These are phyloP conservation scores for Quercus suber DNA, from an alignment of 306 rosid species.

Conservation along the genomic window DNA sequence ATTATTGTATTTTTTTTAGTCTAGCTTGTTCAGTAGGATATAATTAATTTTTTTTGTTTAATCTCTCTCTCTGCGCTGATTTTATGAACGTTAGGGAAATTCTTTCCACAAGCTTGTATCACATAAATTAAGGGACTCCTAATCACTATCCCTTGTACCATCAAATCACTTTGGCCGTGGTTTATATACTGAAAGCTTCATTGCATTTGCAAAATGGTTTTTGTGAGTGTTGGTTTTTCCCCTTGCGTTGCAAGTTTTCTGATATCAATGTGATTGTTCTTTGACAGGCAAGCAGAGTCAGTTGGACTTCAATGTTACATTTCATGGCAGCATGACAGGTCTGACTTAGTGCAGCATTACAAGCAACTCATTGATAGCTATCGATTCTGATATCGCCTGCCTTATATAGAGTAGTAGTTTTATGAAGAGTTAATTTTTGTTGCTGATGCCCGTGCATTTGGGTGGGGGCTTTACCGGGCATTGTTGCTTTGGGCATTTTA, in stretches of 20 bases:
- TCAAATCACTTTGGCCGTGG: not conserved
- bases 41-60: not conserved
- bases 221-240: not conserved
- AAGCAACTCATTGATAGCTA: conserved; percentile 12
- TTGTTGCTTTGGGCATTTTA: conserved; percentile 23
- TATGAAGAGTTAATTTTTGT: conserved; percentile 24
- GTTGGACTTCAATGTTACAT: conserved; percentile 25
- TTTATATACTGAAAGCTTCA: not conserved
- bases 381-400: conserved; percentile 18
- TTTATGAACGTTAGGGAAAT: not conserved
- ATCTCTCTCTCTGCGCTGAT: not conserved
- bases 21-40: not conserved
- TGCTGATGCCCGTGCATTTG: conserved; percentile 33
- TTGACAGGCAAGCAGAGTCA: conserved; percentile 9
- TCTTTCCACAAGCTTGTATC: not conserved
- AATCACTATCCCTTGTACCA: not conserved
- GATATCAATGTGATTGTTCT: not conserved
- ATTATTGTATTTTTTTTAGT: not conserved
- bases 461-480: conserved; percentile 36
- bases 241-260: not conserved
- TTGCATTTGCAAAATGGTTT: not conserved
- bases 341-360: conserved; percentile 1
- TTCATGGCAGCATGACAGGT: conserved; percentile 29
- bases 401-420: conserved; percentile 27
- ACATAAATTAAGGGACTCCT: not conserved